Conservation (phyloP, 2,329 filamentous ascomycete species). For the Neocatenulostroma microsporum region DNA sequence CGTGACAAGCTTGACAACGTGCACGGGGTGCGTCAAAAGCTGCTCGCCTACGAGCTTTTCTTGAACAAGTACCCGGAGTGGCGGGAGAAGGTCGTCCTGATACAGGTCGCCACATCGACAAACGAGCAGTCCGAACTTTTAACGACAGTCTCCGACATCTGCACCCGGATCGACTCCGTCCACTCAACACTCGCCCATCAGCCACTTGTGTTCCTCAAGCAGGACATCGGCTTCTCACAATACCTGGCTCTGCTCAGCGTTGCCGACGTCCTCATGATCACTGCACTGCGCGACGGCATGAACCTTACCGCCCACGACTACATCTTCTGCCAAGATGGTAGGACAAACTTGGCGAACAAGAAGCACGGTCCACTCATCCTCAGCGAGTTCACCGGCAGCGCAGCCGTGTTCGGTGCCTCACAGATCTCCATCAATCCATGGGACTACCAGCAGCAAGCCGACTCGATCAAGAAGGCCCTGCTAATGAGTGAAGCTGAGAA, state of each 20-base stretch:
- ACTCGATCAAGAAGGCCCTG: constrained; percentile 74
- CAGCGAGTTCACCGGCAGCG: constrained; percentile 90
- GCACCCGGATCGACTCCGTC: constrained; percentile 84
- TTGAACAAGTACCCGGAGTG: constrained; percentile 89
- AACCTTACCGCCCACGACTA: constrained; percentile 94
- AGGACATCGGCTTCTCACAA: constrained; percentile 87
- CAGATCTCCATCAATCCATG: constrained; percentile 88
- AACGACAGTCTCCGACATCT: constrained; percentile 83
- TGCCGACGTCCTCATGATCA: constrained; percentile 88
- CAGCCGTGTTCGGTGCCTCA: constrained; percentile 71
- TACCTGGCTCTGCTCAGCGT: constrained; percentile 87
- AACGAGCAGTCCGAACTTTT: constrained; percentile 83
- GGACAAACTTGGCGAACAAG: constrained; percentile 49
- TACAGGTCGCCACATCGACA: constrained; percentile 87
- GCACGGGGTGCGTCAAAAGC: constrained; percentile 85
- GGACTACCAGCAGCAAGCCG: constrained; percentile 83
- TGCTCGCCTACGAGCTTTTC: constrained; percentile 86
- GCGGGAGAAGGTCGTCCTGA: constrained; percentile 77
- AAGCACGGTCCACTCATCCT: constrained; percentile 85
- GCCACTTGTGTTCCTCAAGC: constrained; percentile 85
- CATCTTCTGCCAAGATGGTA: constrained; percentile 84
- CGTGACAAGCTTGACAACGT: constrained; percentile 92
- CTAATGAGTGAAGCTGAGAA: constrained; percentile 74
- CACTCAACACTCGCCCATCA: constrained; percentile 89
- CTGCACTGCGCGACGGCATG: constrained; percentile 93